Evolutionary conservation across 345 rosid genomes (phyloP), one percentile per base, ranked within the genome.

Genomic region (Heritiera fomes): DNA sequence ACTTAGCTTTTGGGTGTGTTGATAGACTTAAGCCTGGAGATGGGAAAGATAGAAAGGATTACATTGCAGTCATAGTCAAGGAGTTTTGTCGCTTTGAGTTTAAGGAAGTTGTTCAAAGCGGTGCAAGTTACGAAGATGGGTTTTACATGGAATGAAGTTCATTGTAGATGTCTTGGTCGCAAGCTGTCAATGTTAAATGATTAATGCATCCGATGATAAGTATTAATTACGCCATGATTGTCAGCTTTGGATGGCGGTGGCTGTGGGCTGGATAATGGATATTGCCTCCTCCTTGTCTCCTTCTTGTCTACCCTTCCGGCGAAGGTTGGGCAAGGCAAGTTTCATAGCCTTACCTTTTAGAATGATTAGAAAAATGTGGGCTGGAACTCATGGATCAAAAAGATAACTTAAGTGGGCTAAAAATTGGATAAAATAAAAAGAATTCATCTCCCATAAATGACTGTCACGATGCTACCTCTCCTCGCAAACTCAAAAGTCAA

Each of bases 51-150:
- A 2, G 43, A 69, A 8, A 34, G 71, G 86, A 81, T 83, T 73
- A 75, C 15, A 82, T 80, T 69, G 71, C 11, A 10, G 83, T 86
- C 88, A 3, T 28, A 14, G 3, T 86, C 83, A 53, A 13, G 34
- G 62, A 63, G 46, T 56, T 40, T 73, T 47, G 69, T 77, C 18
- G 23, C 66, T 72, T 78, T 66, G 49, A 82, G 75, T 73, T 67
- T 8, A 67, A 82, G 78, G 46, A 65, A 77, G 64, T 52, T 62
- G 64, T 64, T 46, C 28, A 56, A 69, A n/a, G 73, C 56, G 7
- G 18, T 41, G 28, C 47, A 66, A 41, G 49, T 66, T 40, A 46
- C 71, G 13, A 28, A 18, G 30, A 41, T 56, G 45, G 10, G 10
- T 52, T 32, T 30, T 52, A n/a, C 32, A 47, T 69, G 49, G 23